Evolutionary conservation across 2,329 filamentous ascomycete species (phyloP), one percentile per base, ranked within the genome.

Genomic region (Phaeosphaeriaceae sp.): DNA sequence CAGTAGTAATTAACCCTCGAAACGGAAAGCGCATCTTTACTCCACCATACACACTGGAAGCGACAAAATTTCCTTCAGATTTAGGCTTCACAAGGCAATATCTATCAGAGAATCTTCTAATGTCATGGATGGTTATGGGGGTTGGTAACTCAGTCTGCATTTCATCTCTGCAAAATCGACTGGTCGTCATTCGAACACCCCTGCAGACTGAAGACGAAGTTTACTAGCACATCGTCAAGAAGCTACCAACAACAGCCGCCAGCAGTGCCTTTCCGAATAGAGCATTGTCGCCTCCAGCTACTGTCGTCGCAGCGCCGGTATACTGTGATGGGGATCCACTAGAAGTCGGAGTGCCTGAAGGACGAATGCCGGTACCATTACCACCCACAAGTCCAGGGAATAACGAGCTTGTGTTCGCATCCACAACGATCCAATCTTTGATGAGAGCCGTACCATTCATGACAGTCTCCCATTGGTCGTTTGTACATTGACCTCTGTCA

Each of bases 391-490:
- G 48, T 7, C 70, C 74, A 3, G 73, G 71, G 40, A 76, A 75
- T 42, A 76, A 45, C 10, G 53, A 62, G 21, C 61, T 71, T 1
- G 72, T 73, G 41, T 76, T 76, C 15, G 61, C 66, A 62, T 76
- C 73, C 2, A 76, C 66, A 9, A 76, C 67, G 33, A 76, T 75
- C 71, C 73, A 76, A 36, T 76, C 70, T 42, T 62, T 69, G 13
- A 76, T 66, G 50, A 73, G 36, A 17, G 73, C 73, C 7, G 62
- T 67, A 3, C 72, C 72, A 40, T 73, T 68, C 46, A 76, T 73
- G 6, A 76, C 72, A 1, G 53, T 68, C 53, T 70, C 60, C 68
- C 69, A 74, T 52, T 76, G 74, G 21, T 72, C 71, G 7, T 58
- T 53, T 1, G 71, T 76, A 24, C 74, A 75, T 44, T 72, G 66